Conservation (phyloP, 192 early-diverging fungal genomes). For the Coemansia sp. region DNA sequence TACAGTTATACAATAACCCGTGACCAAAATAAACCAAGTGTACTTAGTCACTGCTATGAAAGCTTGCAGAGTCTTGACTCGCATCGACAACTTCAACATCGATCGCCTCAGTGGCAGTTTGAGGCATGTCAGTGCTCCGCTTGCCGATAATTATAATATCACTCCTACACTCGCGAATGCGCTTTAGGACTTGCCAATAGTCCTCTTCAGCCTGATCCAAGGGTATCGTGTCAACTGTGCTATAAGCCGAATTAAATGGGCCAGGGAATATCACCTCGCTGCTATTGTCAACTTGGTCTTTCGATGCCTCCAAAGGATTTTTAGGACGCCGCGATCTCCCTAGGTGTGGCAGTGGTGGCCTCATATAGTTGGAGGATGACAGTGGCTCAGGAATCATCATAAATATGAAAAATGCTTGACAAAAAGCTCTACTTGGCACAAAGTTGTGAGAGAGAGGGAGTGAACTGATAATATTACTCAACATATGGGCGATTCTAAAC, state of each 20-base stretch:
- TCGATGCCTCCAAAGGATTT: constrained; percentile 38
- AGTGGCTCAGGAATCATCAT: neutral
- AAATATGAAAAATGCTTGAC: neutral
- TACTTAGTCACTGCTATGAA: constrained; percentile 18
- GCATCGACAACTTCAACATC: constrained; percentile 29
- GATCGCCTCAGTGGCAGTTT: neutral
- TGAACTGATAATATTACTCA: too few species aligned
- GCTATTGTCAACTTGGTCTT: constrained; percentile 22
- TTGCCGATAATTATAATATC: constrained; percentile 23
- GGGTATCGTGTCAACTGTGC: constrained; percentile 42
- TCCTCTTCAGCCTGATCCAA: constrained; percentile 47
- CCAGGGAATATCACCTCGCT: constrained; percentile 24
- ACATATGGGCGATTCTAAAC: neutral
- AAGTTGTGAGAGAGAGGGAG: too few species aligned
- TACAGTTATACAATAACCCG: neutral
- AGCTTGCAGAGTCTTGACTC: constrained; percentile 21
- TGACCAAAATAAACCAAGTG: neutral
- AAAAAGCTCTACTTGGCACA: neutral
- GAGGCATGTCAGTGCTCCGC: constrained; percentile 17
- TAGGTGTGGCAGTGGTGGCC: constrained; percentile 32
- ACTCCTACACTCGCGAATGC: constrained; percentile 26
- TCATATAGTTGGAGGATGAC: constrained; percentile 5
- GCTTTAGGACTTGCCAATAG: constrained; percentile 27
- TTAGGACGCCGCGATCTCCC: constrained; percentile 15
- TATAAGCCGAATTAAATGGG: constrained; percentile 36